Evolutionary conservation across 495 filamentous ascomycete species (phyloP).

Genomic region (Trichocladium antarcticum): DNA sequence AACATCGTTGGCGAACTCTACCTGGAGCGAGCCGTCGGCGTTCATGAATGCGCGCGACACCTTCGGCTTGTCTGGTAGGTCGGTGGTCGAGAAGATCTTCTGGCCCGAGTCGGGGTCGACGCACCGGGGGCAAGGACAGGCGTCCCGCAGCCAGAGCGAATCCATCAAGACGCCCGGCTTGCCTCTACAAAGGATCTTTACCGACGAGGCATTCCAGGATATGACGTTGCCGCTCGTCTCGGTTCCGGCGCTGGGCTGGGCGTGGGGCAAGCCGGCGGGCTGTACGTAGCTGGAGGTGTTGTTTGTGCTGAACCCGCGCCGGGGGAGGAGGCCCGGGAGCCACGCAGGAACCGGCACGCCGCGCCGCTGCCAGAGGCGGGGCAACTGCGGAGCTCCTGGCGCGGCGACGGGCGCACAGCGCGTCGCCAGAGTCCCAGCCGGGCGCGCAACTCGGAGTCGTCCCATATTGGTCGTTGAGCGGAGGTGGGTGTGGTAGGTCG

Average conservation of each 20-base stretch:
- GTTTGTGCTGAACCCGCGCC: background rate
- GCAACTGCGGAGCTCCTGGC: background rate
- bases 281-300: no score
- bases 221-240: background rate
- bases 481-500: no score
- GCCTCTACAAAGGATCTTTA: background rate
- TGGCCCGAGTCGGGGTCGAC: constrained; percentile 71
- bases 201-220: background rate
- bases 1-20: constrained; percentile 43
- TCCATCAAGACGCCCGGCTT: background rate
- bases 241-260: no score
- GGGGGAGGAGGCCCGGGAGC: background rate
- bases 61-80: constrained; percentile 50
- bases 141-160: constrained; percentile 57
- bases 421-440: background rate
- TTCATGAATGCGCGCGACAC: constrained; percentile 24
- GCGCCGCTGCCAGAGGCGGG: background rate
- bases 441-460: background rate
- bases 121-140: constrained; percentile 60
- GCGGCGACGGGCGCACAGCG: background rate
- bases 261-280: no score
- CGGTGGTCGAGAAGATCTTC: constrained; percentile 63
- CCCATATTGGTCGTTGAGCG: background rate
- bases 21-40: constrained; percentile 34
- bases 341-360: background rate